A percentile compares a stretch with the other conserved stretches of the same genome.
phyloP scores from a whole-genome alignment of 1,284 basidiomycete species.

The Sphaerobolus stellatus region DNA sequence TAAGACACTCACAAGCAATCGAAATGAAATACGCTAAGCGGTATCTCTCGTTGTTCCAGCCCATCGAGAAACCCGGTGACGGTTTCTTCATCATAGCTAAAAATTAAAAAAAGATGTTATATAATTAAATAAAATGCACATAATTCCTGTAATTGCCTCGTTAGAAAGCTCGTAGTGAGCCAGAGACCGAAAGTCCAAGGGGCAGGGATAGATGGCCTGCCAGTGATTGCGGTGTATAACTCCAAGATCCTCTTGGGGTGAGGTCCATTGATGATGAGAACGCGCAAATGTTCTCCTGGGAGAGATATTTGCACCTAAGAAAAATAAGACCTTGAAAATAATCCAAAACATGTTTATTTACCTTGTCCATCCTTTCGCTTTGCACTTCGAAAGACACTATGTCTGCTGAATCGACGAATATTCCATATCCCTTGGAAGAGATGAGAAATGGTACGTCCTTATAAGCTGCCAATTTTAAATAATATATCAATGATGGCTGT shows the following conservation, averaged over 20 bases:
- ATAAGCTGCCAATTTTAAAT: slow-evolving; percentile 57
- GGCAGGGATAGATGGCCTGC: slow-evolving; percentile 64
- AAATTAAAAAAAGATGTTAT: slow-evolving; percentile 16
- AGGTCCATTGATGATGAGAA: slow-evolving; percentile 3
- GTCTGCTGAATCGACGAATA: slow-evolving; percentile 76
- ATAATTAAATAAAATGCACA: slow-evolving; percentile 17
- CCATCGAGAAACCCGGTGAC: slow-evolving; percentile 44
- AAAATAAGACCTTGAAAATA: neutral
- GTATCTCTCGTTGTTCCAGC: slow-evolving; percentile 65
- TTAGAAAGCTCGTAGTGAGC: slow-evolving; percentile 76
- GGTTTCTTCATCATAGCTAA: slow-evolving; percentile 5
- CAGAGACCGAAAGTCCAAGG: slow-evolving; percentile 75
- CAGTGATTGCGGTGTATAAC: slow-evolving; percentile 60
- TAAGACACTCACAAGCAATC: slow-evolving; percentile 54
- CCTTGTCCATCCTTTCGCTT: slow-evolving; percentile 42
- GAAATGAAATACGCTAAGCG: slow-evolving; percentile 70
- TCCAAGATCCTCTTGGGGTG: slow-evolving; percentile 49
- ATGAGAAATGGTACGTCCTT: slow-evolving; percentile 73
- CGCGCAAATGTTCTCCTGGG: slow-evolving; percentile 2
- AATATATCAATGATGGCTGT: neutral
- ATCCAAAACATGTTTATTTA: neutral
- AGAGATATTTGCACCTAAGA: slow-evolving; percentile 9
- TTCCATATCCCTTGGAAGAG: slow-evolving; percentile 67
- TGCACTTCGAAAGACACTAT: slow-evolving; percentile 75
- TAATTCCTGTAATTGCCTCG: slow-evolving; percentile 41